phyloP scores from a whole-genome alignment of 2,329 filamentous ascomycete genomes.

The Zymoseptoria tritici region DNA sequence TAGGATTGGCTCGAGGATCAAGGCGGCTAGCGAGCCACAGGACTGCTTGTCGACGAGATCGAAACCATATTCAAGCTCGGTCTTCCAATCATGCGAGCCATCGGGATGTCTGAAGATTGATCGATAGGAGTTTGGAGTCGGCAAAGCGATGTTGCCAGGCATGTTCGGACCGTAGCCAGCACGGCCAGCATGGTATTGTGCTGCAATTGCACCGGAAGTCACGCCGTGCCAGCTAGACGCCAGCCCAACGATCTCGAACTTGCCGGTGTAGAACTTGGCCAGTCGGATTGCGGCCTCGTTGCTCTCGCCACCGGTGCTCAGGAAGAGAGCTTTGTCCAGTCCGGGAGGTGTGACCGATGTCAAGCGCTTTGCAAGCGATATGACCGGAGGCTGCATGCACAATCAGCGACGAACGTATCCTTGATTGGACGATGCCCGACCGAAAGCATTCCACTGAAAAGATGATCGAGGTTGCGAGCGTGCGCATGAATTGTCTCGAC shows the following conservation, averaged over 20 bases:
- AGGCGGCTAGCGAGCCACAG: constrained; percentile 45
- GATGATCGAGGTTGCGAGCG: constrained; percentile 49
- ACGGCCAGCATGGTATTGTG: constrained; percentile 49
- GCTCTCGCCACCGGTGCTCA: constrained; percentile 49
- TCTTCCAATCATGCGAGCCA: constrained; percentile 58
- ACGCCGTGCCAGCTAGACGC: constrained; percentile 56
- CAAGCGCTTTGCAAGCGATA: constrained; percentile 47
- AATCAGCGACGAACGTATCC: not conserved
- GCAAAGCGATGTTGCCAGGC: constrained; percentile 52
- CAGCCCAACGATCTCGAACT: constrained; percentile 57
- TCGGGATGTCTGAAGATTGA: constrained; percentile 54
- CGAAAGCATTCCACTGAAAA: constrained; percentile 51
- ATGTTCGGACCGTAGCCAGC: constrained; percentile 42
- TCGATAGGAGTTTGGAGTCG: constrained; percentile 54
- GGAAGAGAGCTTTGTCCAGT: constrained; percentile 50
- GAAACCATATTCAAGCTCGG: constrained; percentile 57
- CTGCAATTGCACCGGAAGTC: constrained; percentile 46
- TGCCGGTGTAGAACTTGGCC: constrained; percentile 57
- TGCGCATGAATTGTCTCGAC: constrained; percentile 46
- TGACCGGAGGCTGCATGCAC: constrained; percentile 43
- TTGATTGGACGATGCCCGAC: not conserved
- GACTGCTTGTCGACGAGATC: constrained; percentile 52
- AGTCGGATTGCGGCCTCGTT: constrained; percentile 57
- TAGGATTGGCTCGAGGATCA: constrained; percentile 54
- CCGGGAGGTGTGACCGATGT: constrained; percentile 42